Evolutionary conservation across 805 yeast species (phyloP).

Genomic region (Lachancea fermentati): DNA sequence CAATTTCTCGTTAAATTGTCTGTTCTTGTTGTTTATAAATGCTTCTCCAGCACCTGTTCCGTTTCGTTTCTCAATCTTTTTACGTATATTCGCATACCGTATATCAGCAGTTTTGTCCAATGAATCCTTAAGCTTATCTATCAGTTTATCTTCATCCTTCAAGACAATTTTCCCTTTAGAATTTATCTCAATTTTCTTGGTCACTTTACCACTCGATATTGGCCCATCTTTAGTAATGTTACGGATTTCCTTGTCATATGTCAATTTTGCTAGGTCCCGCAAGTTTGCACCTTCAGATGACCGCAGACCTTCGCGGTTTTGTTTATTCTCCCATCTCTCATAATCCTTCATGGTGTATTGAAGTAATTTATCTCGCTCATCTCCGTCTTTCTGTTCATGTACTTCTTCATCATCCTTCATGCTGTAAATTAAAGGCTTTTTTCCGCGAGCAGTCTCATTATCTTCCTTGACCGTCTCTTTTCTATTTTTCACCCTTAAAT

Average conservation of each 20-base stretch:
- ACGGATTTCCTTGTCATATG: constrained; percentile 27
- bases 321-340: constrained; percentile 20
- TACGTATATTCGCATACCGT: constrained; percentile 17
- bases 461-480: constrained; percentile 17
- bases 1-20: constrained; percentile 28
- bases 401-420: constrained; percentile 12
- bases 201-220: neutral
- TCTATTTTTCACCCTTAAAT: constrained; percentile 19
- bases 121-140: constrained; percentile 17
- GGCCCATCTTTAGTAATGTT: constrained; percentile 5
- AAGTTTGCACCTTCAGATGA: constrained; percentile 6
- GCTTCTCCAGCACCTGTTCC: constrained; percentile 11
- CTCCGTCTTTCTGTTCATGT: neutral
- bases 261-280: constrained; percentile 23
- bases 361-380: constrained; percentile 11
- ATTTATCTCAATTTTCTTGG: constrained; percentile 8
- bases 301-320: constrained; percentile 8
- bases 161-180: constrained; percentile 13
- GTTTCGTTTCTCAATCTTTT: constrained; percentile 12
- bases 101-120: constrained; percentile 18
- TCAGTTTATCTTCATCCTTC: constrained; percentile 17
- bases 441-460: constrained; percentile 5
- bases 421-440: constrained; percentile 25
- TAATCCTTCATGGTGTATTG: constrained; percentile 23
- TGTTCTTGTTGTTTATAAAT: constrained; percentile 29